These are phyloP conservation scores for Cladosporium sphaerospermum DNA, from an alignment of 2,329 filamentous ascomycete species.

Conservation along the genomic window DNA sequence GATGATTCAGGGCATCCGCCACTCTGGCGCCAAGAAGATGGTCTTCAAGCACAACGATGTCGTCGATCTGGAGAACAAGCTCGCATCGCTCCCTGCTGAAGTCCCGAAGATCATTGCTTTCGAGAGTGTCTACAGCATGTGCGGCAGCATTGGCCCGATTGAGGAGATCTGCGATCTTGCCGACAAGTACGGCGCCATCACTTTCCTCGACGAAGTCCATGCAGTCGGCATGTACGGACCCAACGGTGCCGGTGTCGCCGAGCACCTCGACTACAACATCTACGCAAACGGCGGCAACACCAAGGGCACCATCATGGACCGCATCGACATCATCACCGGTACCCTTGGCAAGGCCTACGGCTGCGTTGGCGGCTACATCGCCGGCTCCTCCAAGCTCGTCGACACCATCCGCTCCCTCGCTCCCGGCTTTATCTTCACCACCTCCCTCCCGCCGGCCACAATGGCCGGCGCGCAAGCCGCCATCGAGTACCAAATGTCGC, in stretches of 20 bases:
- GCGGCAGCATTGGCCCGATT: conserved; percentile 92
- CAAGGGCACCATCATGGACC: conserved; percentile 83
- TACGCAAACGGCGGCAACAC: conserved; percentile 71
- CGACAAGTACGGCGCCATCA: conserved; percentile 95
- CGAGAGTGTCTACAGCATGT: conserved; percentile 99
- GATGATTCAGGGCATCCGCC: conserved; percentile 98
- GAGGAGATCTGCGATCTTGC: conserved; percentile 92
- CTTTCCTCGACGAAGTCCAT: conserved; percentile 97
- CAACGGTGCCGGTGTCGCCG: conserved; percentile 88
- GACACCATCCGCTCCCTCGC: conserved; percentile 92
- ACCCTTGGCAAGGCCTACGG: conserved; percentile 97
- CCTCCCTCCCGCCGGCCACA: conserved; percentile 86
- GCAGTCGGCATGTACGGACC: conserved; percentile 99
- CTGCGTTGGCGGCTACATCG: conserved; percentile 96
- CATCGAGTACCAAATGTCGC: conserved; percentile 86
- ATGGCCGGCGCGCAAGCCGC: conserved; percentile 91
- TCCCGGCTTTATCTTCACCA: conserved; percentile 98
- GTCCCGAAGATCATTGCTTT: conserved; percentile 98
- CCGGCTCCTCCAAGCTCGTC: conserved; percentile 76
- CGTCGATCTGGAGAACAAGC: conserved; percentile 84
- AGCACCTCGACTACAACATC: conserved; percentile 90
- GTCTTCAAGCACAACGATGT: conserved; percentile 99
- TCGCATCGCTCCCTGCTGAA: conserved; percentile 76
- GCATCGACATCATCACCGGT: conserved; percentile 94
- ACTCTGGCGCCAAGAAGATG: conserved; percentile 93